Conservation (phyloP, 106 monocot species). For the Dendrobium chrysotoxum region DNA sequence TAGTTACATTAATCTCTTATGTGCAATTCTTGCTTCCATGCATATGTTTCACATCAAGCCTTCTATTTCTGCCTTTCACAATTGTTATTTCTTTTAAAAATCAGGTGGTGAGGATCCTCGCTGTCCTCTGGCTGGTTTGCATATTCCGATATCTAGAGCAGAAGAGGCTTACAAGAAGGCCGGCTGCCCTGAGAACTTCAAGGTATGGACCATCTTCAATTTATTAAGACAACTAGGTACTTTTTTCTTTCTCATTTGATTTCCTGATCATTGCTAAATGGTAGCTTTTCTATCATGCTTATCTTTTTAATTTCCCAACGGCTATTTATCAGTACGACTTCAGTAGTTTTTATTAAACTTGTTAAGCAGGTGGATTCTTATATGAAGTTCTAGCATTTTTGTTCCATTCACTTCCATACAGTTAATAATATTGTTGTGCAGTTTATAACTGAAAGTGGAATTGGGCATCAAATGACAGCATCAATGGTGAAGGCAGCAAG, state of each 20-base stretch:
- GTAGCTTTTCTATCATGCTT: constrained; percentile 2
- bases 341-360: background rate
- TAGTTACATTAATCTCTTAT: no score
- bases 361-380: background rate
- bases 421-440: constrained; percentile 12
- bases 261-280: background rate
- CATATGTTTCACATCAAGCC: no score
- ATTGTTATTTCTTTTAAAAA: background rate
- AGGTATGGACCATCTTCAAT: constrained; percentile 31
- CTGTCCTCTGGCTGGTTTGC: constrained; percentile 69
- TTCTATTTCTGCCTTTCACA: background rate
- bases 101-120: constrained; percentile 84
- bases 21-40: no score
- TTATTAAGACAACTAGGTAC: background rate
- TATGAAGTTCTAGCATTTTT: no score
- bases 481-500: constrained; percentile 87
- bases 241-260: background rate
- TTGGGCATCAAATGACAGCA: constrained; percentile 73
- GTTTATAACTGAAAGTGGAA: constrained; percentile 67
- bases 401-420: background rate
- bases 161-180: constrained; percentile 43
- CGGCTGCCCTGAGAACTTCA: constrained; percentile 47
- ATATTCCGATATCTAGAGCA: constrained; percentile 36
- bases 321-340: background rate
- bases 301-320: background rate